Evolutionary conservation across 352 stramenopile species (phyloP).

Genomic region (Pythium angustatum): DNA sequence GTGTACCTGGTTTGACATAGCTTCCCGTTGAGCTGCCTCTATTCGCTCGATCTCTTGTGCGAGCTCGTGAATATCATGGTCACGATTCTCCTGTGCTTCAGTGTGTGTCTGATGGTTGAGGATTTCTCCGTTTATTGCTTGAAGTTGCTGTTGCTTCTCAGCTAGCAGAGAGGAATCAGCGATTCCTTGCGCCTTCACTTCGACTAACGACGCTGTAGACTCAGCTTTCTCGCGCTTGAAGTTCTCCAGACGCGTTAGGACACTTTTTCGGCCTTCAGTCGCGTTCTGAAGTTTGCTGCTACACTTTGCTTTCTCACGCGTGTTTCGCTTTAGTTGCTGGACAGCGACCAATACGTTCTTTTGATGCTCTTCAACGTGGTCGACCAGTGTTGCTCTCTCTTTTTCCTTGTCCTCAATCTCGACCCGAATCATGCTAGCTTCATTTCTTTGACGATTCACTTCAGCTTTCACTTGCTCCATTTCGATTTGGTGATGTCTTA

Average conservation of each 20-base stretch:
- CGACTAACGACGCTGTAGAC: not conserved
- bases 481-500: not conserved
- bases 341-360: not conserved
- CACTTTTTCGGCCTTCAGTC: not conserved
- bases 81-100: not conserved
- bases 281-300: conserved; percentile 1
- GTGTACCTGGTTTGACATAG: not conserved
- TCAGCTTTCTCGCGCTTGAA: conserved; percentile 11
- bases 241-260: not conserved
- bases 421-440: not conserved
- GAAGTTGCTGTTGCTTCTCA: not conserved
- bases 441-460: not conserved
- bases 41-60: conserved; percentile 4
- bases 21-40: not conserved
- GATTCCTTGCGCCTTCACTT: not conserved
- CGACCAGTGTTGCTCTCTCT: not conserved
- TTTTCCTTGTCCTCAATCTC: not conserved
- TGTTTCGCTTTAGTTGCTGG: not conserved
- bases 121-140: not conserved
- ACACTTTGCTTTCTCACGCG: conserved; percentile 3
- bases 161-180: not conserved
- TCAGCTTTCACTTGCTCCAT: not conserved
- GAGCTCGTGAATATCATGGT: not conserved
- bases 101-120: too few relatives aligned
- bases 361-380: not conserved